Evolutionary conservation across 2,329 filamentous ascomycete genomes (phyloP), one percentile per base, ranked within the genome.

Genomic region (Colletotrichum spinosum): DNA sequence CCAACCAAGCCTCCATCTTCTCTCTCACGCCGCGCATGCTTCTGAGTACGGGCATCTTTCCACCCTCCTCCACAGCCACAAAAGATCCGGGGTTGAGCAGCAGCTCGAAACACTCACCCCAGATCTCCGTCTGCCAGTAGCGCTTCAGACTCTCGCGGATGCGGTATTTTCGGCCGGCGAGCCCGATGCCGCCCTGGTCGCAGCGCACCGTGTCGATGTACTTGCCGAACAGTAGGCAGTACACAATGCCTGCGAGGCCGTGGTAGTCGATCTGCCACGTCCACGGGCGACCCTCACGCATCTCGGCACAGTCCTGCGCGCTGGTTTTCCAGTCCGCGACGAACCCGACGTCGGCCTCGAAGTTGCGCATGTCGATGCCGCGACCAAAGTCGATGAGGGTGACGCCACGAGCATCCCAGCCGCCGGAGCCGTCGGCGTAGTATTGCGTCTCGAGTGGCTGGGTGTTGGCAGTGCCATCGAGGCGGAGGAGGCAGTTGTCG

Each of bases 261-360:
- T 97, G 93, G 72, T 98, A 97, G 80, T 99, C 96, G 70, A 97
- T 93, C 77, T 99, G 96, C 82, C 94, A 97, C 1, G 95, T 98
- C 96, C 96, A 99, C 0, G 94, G 94, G 1, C 95, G 87, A 61
- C 93, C 87, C 79, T 99, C 95, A 51, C 94, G 91, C 87, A 98
- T 97, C 83, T 99, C 96, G 15, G 92, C 91, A 77, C 96, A 99
- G 78, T 99, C 96, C 56, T 93, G 90, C 33, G 91, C 86, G 13
- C 87, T 88, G 0, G 93, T 94, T 77, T 96, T 92, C 96, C 96
- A 99, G 79, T 99, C 96, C 0, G 95, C 96, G 65, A 98, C 88
- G 82, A 99, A 99, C 70, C 90, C 90, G 10, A 95, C 93, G 46
- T 90, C 86, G 0, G 90, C 84, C 3, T 80, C 79, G 81, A 98